Conservation (phyloP, 2,329 filamentous ascomycete species). For the Phialophora macrospora region DNA sequence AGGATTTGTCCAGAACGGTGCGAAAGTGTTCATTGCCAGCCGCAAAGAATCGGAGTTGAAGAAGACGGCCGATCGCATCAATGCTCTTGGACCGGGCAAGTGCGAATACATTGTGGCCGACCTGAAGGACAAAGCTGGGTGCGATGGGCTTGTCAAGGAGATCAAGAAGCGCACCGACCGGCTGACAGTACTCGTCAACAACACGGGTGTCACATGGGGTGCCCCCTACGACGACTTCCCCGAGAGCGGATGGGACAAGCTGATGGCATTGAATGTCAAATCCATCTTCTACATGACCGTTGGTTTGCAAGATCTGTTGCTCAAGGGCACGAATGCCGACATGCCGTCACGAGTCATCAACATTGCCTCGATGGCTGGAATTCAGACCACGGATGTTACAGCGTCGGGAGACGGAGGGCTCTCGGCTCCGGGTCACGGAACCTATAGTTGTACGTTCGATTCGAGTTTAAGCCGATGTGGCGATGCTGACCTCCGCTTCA, state of each 20-base stretch:
- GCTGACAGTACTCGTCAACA: conserved; percentile 57
- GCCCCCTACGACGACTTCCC: conserved; percentile 64
- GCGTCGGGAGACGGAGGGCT: conserved; percentile 56
- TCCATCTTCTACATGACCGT: conserved; percentile 55
- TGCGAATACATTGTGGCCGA: conserved; percentile 58
- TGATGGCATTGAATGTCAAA: conserved; percentile 61
- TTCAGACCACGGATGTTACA: conserved; percentile 54
- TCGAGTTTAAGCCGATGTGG: neutral
- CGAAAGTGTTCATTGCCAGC: conserved; percentile 59
- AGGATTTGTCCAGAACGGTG: conserved; percentile 59
- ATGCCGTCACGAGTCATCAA: conserved; percentile 58
- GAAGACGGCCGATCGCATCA: conserved; percentile 54
- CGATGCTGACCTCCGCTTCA: conserved; percentile 32
- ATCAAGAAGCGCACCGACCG: conserved; percentile 51
- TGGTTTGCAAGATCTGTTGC: conserved; percentile 55
- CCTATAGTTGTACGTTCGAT: conserved; percentile 50
- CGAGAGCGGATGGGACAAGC: conserved; percentile 62
- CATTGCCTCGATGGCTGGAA: conserved; percentile 56
- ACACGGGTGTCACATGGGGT: conserved; percentile 59
- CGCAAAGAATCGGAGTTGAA: conserved; percentile 58
- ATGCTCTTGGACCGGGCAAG: conserved; percentile 57
- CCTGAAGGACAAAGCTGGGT: conserved; percentile 58
- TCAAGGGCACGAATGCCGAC: conserved; percentile 52
- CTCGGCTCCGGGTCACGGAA: conserved; percentile 57
- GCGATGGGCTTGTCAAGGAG: conserved; percentile 55